Percentiles rank a stretch among this genome's conserved stretches.
These are phyloP conservation scores for Dalbergia oliveri DNA, from an alignment of 306 rosid genomes.

Conservation along the genomic window DNA sequence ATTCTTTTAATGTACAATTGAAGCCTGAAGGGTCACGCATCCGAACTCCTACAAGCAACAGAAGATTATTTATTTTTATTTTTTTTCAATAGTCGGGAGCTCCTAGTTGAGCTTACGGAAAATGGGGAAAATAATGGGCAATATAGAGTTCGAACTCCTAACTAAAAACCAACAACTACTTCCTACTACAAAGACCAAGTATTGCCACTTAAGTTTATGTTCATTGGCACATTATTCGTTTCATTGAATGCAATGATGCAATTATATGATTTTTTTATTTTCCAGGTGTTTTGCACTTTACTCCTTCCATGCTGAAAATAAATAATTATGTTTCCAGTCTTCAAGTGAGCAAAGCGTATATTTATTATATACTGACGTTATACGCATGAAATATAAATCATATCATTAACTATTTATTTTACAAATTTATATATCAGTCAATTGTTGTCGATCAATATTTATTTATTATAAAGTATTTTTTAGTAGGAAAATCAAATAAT, in stretches of 20 bases:
- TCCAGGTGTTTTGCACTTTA: slow-evolving; percentile 5
- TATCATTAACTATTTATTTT: background rate
- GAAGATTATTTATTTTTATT: background rate
- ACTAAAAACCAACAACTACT: too few relatives aligned
- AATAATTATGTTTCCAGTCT: background rate
- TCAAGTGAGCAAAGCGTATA: background rate
- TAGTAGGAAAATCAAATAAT: background rate
- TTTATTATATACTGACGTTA: background rate
- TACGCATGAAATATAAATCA: slow-evolving; percentile 1
- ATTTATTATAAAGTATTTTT: background rate
- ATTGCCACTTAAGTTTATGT: too few relatives aligned
- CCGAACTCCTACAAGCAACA: slow-evolving; percentile 48
- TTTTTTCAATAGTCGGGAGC: slow-evolving; percentile 2
- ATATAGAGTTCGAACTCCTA: too few relatives aligned
- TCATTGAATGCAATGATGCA: slow-evolving; percentile 1
- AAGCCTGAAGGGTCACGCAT: slow-evolving; percentile 39
- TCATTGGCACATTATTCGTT: too few relatives aligned
- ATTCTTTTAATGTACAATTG: slow-evolving; percentile 43
- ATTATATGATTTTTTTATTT: slow-evolving; percentile 5
- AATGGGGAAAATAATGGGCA: too few relatives aligned
- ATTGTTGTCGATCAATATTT: background rate
- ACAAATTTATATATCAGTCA: background rate
- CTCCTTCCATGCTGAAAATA: background rate
- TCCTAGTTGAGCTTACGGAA: too few relatives aligned
- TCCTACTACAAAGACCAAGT: too few relatives aligned